Conservation (phyloP, 2,329 filamentous ascomycete species). For the Pyrenophora graminea region DNA sequence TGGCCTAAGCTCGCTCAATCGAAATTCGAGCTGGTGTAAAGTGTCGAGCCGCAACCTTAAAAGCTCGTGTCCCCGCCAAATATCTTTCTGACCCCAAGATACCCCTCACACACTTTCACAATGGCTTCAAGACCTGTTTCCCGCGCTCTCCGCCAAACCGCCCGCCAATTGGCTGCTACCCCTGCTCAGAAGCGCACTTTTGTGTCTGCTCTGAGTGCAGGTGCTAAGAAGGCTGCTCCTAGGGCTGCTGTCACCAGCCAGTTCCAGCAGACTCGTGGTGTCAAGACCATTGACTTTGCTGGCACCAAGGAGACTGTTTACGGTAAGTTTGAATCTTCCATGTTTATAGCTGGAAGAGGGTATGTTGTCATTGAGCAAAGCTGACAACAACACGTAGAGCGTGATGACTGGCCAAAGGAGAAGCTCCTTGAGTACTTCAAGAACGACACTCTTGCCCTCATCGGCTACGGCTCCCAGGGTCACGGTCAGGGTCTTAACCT, state of each 20-base stretch:
- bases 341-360: too few relatives aligned
- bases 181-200: conserved; percentile 62
- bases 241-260: conserved; percentile 52
- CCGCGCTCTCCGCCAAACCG: conserved; percentile 62
- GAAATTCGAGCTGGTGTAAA: conserved; percentile 10
- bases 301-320: conserved; percentile 93
- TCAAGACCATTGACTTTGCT: conserved; percentile 99
- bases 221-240: conserved; percentile 50
- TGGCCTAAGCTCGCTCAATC: conserved; percentile 21
- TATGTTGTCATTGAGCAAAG: conserved; percentile 24
- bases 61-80: conserved; percentile 30
- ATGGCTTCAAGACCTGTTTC: conserved; percentile 80
- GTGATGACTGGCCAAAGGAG: conserved; percentile 96
- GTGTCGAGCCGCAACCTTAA: conserved; percentile 24
- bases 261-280: conserved; percentile 75
- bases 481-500: conserved; percentile 99
- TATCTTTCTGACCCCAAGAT: conserved; percentile 31
- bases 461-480: conserved; percentile 97
- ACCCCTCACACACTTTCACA: conserved; percentile 51
- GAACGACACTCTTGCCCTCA: conserved; percentile 97
- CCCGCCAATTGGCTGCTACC: conserved; percentile 59
- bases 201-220: conserved; percentile 58
- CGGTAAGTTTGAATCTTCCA: conserved; percentile 59
- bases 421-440: conserved; percentile 99
- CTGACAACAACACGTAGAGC: conserved; percentile 64